Evolutionary conservation across 2,329 filamentous ascomycete species (phyloP).

Genomic region (Chaetomium sp.): DNA sequence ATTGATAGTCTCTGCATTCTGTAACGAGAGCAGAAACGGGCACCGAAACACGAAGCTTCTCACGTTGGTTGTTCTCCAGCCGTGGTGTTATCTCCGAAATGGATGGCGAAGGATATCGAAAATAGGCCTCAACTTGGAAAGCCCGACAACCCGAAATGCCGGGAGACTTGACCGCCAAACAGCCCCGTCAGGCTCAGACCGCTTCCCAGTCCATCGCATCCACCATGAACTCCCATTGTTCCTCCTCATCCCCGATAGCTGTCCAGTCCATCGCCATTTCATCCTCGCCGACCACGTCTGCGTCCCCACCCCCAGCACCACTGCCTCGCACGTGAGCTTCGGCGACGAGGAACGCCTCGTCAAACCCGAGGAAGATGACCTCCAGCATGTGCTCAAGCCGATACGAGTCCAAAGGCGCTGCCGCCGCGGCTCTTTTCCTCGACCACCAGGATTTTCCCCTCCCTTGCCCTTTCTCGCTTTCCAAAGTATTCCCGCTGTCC

Average conservation of each 20-base stretch:
- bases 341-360: conserved; percentile 49
- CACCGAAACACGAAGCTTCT: too few species aligned
- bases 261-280: conserved; percentile 17
- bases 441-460: not conserved
- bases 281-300: conserved; percentile 6
- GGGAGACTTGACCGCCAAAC: not conserved
- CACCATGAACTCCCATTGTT: conserved; percentile 51
- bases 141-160: not conserved
- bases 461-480: not conserved
- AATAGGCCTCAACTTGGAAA: not conserved
- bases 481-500: not conserved
- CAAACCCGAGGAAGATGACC: conserved; percentile 52
- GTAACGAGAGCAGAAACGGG: too few species aligned
- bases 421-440: conserved; percentile 2
- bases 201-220: conserved; percentile 56
- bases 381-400: conserved; percentile 55
- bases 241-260: conserved; percentile 30
- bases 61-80: too few species aligned
- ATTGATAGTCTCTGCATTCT: too few species aligned
- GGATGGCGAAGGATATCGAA: too few species aligned
- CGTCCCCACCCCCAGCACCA: conserved; percentile 1
- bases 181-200: conserved; percentile 17
- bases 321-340: conserved; percentile 33
- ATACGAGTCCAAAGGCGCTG: conserved; percentile 48
- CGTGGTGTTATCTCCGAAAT: too few species aligned